phyloP scores from a whole-genome alignment of 768 basidiomycete species.

The Melanogaster broomeanus region DNA sequence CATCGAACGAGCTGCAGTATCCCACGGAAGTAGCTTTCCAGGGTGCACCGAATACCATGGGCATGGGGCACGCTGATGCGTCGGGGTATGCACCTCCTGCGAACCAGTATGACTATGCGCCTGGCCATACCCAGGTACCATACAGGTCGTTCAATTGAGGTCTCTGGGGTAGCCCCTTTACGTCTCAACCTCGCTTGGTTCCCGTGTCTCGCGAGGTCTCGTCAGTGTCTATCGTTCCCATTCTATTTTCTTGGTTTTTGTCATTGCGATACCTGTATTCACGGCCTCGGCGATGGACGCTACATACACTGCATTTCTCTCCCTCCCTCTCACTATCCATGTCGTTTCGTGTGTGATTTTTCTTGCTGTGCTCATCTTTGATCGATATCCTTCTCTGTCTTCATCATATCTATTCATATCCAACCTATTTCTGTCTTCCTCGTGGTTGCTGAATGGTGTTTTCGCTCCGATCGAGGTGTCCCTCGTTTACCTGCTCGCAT shows the following conservation, averaged over 20 bases:
- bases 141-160: slow-evolving; percentile 20
- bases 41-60: slow-evolving; percentile 11
- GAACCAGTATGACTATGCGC: slow-evolving; percentile 20
- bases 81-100: slow-evolving; percentile 17
- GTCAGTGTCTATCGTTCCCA: background rate
- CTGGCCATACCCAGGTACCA: slow-evolving; percentile 25
- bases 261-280: background rate
- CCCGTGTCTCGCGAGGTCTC: background rate
- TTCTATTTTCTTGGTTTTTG: slow-evolving; percentile 3
- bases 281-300: slow-evolving; percentile 6
- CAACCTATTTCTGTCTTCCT: slow-evolving; percentile 1
- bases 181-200: too few species aligned
- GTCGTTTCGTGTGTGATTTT: background rate
- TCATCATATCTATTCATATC: background rate
- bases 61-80: slow-evolving; percentile 13
- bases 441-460: slow-evolving; percentile 9
- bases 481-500: background rate
- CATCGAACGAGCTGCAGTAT: slow-evolving; percentile 17
- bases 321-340: slow-evolving; percentile 3
- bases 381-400: background rate
- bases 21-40: slow-evolving; percentile 19
- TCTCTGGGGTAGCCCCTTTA: too few species aligned
- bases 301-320: slow-evolving; percentile 3
- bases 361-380: slow-evolving; percentile 17
- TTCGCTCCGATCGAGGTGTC: slow-evolving; percentile 4